Evolutionary conservation across 2,329 filamentous ascomycete genomes (phyloP).

Genomic region (Epichloe sp.): DNA sequence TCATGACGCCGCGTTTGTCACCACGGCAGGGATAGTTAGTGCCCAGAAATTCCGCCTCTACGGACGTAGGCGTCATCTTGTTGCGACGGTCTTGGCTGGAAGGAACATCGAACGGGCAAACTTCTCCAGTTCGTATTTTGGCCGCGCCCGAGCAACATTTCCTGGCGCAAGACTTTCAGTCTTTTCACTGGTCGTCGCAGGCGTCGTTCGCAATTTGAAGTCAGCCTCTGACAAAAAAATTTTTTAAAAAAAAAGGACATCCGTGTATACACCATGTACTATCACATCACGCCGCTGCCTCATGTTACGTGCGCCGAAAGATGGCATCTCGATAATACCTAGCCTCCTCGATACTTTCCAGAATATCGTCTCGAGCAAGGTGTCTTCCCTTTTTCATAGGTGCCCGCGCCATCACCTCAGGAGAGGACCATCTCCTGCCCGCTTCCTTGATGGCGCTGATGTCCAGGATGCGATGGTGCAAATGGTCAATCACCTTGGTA

Average conservation of each 20-base stretch:
- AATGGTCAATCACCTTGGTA: slow-evolving; percentile 54
- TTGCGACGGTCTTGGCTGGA: too few species aligned
- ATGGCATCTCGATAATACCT: slow-evolving; percentile 64
- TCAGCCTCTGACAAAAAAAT: neutral
- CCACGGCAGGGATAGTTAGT: too few species aligned
- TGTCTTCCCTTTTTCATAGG: slow-evolving; percentile 73
- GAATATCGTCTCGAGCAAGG: slow-evolving; percentile 75
- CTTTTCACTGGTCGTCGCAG: neutral
- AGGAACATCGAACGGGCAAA: too few species aligned
- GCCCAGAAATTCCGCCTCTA: too few species aligned
- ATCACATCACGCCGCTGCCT: neutral
- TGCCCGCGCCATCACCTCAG: slow-evolving; percentile 34
- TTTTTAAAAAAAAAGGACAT: too few species aligned
- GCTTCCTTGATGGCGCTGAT: slow-evolving; percentile 91
- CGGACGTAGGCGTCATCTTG: too few species aligned
- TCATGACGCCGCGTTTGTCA: too few species aligned
- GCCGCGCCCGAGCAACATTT: too few species aligned
- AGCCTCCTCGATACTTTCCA: slow-evolving; percentile 91
- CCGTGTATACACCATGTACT: neutral
- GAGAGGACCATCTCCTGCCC: slow-evolving; percentile 60
- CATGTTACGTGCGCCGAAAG: slow-evolving; percentile 33
- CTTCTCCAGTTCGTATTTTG: too few species aligned
- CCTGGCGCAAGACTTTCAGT: too few species aligned
- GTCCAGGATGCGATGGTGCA: slow-evolving; percentile 86
- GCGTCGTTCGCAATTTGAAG: neutral